A percentile compares a stretch with the other conserved stretches of the same genome.
These are phyloP conservation scores for Moesziomyces antarcticus DNA, from an alignment of 1,284 basidiomycete genomes.

Conservation along the genomic window DNA sequence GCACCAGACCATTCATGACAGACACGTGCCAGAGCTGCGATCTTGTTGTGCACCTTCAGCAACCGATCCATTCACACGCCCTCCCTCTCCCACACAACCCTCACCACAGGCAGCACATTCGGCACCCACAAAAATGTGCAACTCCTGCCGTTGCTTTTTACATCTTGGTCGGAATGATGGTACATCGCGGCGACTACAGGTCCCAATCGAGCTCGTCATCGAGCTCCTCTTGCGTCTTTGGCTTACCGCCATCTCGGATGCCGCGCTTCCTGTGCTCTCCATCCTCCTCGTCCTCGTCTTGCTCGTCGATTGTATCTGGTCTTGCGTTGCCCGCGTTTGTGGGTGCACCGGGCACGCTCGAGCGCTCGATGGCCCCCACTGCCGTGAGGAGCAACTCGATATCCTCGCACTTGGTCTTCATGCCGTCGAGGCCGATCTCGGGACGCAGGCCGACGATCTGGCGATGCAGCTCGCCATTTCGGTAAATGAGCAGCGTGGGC, in stretches of 20 bases:
- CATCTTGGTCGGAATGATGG: background rate
- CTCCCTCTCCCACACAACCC: too few species aligned
- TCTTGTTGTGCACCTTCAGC: too few species aligned
- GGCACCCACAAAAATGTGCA: too few species aligned
- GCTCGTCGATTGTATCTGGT: conserved; percentile 20
- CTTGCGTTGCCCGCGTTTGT: conserved; percentile 23
- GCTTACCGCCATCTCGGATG: conserved; percentile 22
- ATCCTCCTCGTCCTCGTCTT: conserved; percentile 34
- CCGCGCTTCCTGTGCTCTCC: conserved; percentile 14
- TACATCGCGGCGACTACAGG: conserved; percentile 24
- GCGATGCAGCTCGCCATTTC: conserved; percentile 86
- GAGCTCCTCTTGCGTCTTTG: conserved; percentile 59
- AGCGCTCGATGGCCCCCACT: conserved; percentile 58
- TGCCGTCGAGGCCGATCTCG: conserved; percentile 76
- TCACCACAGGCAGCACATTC: too few species aligned
- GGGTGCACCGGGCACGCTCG: conserved; percentile 42
- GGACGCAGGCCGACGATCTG: conserved; percentile 79
- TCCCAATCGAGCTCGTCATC: conserved; percentile 67
- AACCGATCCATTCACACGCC: too few species aligned
- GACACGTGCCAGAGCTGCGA: too few species aligned
- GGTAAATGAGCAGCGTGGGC: conserved; percentile 92
- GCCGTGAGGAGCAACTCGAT: conserved; percentile 65
- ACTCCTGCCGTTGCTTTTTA: too few species aligned
- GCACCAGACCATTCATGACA: too few species aligned
- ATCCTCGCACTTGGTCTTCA: conserved; percentile 78